These are phyloP conservation scores for Talaromyces piceae DNA, from an alignment of 2,329 filamentous ascomycete genomes.

Conservation along the genomic window DNA sequence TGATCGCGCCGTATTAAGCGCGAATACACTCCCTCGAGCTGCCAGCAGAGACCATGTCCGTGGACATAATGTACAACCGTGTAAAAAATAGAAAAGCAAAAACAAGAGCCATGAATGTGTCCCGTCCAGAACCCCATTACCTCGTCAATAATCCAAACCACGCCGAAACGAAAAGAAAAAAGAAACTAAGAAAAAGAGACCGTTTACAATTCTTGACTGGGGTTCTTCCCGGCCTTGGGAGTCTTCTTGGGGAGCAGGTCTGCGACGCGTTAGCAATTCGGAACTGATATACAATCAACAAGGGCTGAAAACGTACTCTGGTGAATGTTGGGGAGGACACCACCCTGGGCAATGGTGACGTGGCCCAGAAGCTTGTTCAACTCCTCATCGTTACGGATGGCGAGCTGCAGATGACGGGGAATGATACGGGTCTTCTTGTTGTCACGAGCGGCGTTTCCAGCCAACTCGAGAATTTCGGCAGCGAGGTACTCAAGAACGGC, in stretches of 20 bases:
- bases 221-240: constrained; percentile 82
- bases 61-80: constrained; percentile 58
- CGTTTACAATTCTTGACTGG: constrained; percentile 87
- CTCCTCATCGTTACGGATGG: constrained; percentile 99
- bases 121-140: constrained; percentile 66
- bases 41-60: constrained; percentile 44
- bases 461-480: constrained; percentile 97
- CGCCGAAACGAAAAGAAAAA: constrained; percentile 66
- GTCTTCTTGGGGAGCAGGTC: constrained; percentile 99
- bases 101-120: constrained; percentile 46
- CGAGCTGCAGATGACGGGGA: constrained; percentile 95
- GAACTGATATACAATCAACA: background rate
- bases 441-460: constrained; percentile 96
- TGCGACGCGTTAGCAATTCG: constrained; percentile 34
- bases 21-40: constrained; percentile 24
- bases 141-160: constrained; percentile 59
- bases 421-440: constrained; percentile 99
- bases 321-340: constrained; percentile 95
- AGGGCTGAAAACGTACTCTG: constrained; percentile 66
- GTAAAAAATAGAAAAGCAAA: constrained; percentile 46
- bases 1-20: constrained; percentile 5
- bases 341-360: constrained; percentile 94
- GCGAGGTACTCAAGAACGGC: constrained; percentile 98
- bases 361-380: constrained; percentile 97
- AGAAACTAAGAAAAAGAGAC: constrained; percentile 46